Evolutionary conservation across 768 basidiomycete genomes (phyloP), one percentile per base, ranked within the genome.

Genomic region (Serendipita indica): DNA sequence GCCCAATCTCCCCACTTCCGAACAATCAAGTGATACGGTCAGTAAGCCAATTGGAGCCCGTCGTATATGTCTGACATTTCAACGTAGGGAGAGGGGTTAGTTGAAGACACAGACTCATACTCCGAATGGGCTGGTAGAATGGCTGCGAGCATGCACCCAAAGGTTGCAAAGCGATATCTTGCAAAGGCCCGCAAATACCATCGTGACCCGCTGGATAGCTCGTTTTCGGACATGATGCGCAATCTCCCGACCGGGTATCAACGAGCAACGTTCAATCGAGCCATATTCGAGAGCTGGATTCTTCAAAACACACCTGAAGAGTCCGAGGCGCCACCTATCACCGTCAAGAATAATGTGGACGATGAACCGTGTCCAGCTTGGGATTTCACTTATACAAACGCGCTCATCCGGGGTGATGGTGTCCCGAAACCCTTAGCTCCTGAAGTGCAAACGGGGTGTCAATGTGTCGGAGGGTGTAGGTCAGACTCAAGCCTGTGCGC

Each of bases 371-470:
- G 82, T 20, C 90, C 91, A 0, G 78, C 78, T 25, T 89, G 86
- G 79, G 90, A 94, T 64, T 96, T 92, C 64, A 74, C 83, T 61
- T 94, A 94, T 67, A 82, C 86, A 10, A 92, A 94, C 67, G 71
- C 79, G 57, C 80, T 91, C 74, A 85, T 86, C 76, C 81, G 82
- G 60, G 79, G 78, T 1, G 75, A 81, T 12, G 79, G 73, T 3
- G 84, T 92, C 2, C 81, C 83, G 0, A 75, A 75, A 10, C 84
- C 88, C 0, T 25, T 43, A n/a, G 12, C 49, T 16, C 49, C 49
- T 25, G 81, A 86, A 62, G 65, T 77, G 18, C 69, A 71, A 33
- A 72, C 72, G 25, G 79, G 89, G 2, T 96, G 91, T 63, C 77
- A 74, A 58, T 96, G 91, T 65, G 69, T 77, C 14, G 89, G 89